Percentiles rank a stretch among this genome's conserved stretches.
Conservation (phyloP, 208 protist genomes). For the Strigomonas culicis region DNA sequence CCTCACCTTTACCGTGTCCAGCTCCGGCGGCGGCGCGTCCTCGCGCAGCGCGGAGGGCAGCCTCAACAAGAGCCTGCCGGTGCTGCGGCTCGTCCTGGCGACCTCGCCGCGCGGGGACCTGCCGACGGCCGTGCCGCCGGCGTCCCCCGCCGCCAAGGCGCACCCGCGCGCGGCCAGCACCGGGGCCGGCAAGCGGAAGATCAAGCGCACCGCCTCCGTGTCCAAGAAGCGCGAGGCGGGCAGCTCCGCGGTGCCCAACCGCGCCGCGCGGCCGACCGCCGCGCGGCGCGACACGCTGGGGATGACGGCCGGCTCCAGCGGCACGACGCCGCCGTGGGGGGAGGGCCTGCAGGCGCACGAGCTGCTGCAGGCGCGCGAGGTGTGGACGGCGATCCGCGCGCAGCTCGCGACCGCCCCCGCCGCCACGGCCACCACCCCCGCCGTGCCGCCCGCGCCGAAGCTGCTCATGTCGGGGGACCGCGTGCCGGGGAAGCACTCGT, state of each 20-base stretch:
- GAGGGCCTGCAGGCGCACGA: conserved; percentile 5
- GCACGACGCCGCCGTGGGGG: background rate
- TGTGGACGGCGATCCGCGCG: conserved; percentile 9
- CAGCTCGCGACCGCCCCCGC: conserved; percentile 7
- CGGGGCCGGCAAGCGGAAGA: conserved; percentile 11
- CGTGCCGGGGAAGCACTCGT: background rate
- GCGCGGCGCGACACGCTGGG: conserved; percentile 5
- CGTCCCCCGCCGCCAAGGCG: background rate
- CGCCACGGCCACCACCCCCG: conserved; percentile 2
- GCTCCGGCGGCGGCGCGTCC: background rate
- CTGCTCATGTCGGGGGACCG: background rate
- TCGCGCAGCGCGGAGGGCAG: background rate
- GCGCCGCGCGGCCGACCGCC: background rate
- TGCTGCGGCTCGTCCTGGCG: background rate
- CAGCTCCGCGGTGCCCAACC: background rate
- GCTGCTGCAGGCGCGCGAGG: background rate
- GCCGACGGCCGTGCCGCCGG: background rate
- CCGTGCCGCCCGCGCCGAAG: conserved; percentile 10
- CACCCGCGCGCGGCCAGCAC: conserved; percentile 2
- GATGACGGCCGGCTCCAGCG: background rate
- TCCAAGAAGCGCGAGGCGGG: conserved; percentile 7
- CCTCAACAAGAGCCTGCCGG: conserved; percentile 1
- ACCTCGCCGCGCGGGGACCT: conserved; percentile 1
- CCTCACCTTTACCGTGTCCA: background rate
- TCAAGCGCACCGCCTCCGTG: conserved; percentile 2